Base-by-base conservation (phyloP, 2,329 filamentous ascomycete species). In the Phialemoniopsis sp. region DNA sequence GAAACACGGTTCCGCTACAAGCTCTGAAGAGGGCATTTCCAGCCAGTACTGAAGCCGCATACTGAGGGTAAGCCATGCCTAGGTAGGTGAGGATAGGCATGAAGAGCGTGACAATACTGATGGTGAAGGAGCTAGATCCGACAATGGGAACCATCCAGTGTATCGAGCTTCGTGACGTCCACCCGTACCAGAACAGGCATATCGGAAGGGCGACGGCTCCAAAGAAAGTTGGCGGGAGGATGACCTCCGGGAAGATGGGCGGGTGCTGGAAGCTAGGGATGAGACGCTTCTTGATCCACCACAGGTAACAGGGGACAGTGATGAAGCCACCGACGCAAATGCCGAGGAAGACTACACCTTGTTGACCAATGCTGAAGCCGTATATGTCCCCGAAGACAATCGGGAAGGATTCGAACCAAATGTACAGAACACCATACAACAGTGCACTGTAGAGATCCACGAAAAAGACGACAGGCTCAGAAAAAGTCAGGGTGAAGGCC, bases 261-360 rank as follows among this genome's bases (percentile, higher is more conserved):
- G 70, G 51, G 83, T 77, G 19, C 80, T 72, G 36, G 53, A 85
- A 84, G 32, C 81, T 72, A 30, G 82, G 63, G 15, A 76, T 68
- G 48, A 84, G 80, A 12, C 79, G 79, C 13, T 76, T 79, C 56
- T 78, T 81, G 26, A 82, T 67, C 54, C 84, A 85, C 19, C 83
- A 56, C 26, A 82, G 74, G 21, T 80, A 80, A 18, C 82, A 58
- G 19, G 83, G 49, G 2, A 54, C 38, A 3, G 57, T 78, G 77
- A 73, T 48, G 4, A 70, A 46, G 40, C 64, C 67, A 12, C 65
- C 62, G 6, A 73, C 60, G 17, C 21, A 26, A 6, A 26, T 67
- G 38, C 64, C 66, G 5, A 72, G 52, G 54, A 76, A 78, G 6
- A 68, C 63, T 0, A 76, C 52, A 4, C 72, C 70, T 36, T 68